These are phyloP conservation scores for Pleurotus tuoliensis DNA, from an alignment of 768 basidiomycete species.

Conservation along the genomic window DNA sequence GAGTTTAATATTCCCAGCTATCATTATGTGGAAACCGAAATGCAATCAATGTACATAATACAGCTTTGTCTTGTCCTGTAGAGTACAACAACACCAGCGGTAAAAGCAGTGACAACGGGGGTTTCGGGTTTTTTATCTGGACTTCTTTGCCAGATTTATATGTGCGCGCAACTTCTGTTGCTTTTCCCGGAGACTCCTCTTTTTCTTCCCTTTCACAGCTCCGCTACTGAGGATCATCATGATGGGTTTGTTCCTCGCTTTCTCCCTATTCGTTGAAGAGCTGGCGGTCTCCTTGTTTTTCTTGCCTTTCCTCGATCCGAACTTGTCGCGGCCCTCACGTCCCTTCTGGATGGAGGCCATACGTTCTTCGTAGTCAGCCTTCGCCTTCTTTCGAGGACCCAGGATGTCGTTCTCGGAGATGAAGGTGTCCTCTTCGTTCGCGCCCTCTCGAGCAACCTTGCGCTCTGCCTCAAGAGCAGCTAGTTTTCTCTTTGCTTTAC, in stretches of 20 bases:
- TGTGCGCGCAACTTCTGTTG: conserved; percentile 76
- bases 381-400: conserved; percentile 90
- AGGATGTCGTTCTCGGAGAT: conserved; percentile 90
- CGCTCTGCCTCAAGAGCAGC: conserved; percentile 72
- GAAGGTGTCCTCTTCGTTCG: conserved; percentile 52
- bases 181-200: conserved; percentile 76
- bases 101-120: too few species aligned
- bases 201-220: conserved; percentile 79
- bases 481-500: conserved; percentile 85
- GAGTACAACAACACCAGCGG: too few species aligned
- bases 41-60: too few species aligned
- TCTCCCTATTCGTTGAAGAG: conserved; percentile 89
- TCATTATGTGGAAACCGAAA: too few species aligned
- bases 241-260: conserved; percentile 89
- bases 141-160: conserved; percentile 66
- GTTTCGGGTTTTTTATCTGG: conserved; percentile 5
- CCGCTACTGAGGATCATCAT: conserved; percentile 88
- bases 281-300: conserved; percentile 79
- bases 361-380: conserved; percentile 91
- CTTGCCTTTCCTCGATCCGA: conserved; percentile 87
- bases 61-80: too few species aligned
- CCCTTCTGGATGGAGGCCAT: conserved; percentile 90
- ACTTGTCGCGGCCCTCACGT: conserved; percentile 92
- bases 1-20: too few species aligned
- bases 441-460: conserved; percentile 45